Conservation (phyloP, 2,329 filamentous ascomycete species). For the Dryadomyces quercivorus region DNA sequence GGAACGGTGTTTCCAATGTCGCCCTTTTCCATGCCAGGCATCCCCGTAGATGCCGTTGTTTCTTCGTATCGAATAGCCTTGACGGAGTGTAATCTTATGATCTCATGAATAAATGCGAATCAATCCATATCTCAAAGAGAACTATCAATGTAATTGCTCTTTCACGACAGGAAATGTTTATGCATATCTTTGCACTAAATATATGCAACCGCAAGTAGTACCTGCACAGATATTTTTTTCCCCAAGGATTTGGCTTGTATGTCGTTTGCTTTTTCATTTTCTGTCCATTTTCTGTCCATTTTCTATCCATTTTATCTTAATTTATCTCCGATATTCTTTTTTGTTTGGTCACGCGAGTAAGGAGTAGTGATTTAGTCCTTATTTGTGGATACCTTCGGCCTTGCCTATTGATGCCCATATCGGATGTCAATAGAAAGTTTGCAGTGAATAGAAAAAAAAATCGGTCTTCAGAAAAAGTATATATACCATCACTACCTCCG, state of each 20-base stretch:
- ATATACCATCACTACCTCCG: not conserved
- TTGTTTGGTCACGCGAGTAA: not conserved
- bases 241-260: not conserved
- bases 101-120: too few species aligned
- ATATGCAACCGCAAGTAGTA: too few species aligned
- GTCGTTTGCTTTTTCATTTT: not conserved
- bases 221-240: too few species aligned
- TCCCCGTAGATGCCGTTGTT: too few species aligned
- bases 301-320: not conserved
- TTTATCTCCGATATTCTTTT: not conserved
- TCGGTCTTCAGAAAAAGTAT: not conserved
- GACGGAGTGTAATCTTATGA: too few species aligned
- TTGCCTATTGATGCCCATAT: not conserved
- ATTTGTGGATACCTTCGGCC: not conserved
- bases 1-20: not conserved
- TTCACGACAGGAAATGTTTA: too few species aligned
- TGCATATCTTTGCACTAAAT: too few species aligned
- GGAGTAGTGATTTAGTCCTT: not conserved
- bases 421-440: not conserved
- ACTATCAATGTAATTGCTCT: too few species aligned
- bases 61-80: too few species aligned
- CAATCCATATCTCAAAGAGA: too few species aligned
- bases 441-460: not conserved
- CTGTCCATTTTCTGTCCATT: not conserved
- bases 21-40: not conserved